Percentiles rank a stretch among this genome's conserved stretches.
phyloP scores from a whole-genome alignment of 768 basidiomycete species.

The Pholiota microspora region DNA sequence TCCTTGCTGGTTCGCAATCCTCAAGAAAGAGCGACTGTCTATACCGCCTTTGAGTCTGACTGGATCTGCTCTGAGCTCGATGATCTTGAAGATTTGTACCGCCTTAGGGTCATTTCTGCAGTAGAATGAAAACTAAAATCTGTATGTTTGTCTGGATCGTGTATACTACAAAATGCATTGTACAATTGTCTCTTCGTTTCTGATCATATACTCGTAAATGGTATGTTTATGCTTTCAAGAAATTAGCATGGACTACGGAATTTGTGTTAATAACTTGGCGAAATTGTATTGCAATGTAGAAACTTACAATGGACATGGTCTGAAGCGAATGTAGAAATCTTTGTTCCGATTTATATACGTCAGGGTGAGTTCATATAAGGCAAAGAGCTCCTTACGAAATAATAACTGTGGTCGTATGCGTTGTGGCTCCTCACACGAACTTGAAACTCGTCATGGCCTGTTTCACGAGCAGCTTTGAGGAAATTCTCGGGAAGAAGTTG shows the following conservation, averaged over 20 bases:
- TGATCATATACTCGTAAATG: not conserved
- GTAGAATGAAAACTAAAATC: not conserved
- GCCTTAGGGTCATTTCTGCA: constrained; percentile 41
- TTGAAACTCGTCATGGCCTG: constrained; percentile 70
- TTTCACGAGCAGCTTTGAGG: constrained; percentile 69
- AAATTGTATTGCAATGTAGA: constrained; percentile 11
- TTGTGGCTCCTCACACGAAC: constrained; percentile 79
- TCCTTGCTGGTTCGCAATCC: constrained; percentile 62
- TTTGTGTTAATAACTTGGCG: constrained; percentile 5
- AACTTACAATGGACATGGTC: constrained; percentile 86
- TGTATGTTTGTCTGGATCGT: not conserved
- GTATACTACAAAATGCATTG: not conserved
- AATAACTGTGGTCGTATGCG: constrained; percentile 89
- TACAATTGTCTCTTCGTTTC: not conserved
- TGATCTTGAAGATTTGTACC: constrained; percentile 62
- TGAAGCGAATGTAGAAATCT: constrained; percentile 88
- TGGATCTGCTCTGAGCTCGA: constrained; percentile 70
- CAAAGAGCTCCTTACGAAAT: constrained; percentile 53
- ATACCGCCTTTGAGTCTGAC: constrained; percentile 52
- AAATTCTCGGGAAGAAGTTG: constrained; percentile 93
- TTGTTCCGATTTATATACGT: not conserved
- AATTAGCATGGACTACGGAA: constrained; percentile 77
- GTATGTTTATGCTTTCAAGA: constrained; percentile 65
- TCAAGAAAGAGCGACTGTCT: constrained; percentile 58
- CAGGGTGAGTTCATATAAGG: not conserved